A percentile compares a stretch with the other conserved stretches of the same genome.
These are phyloP conservation scores for Xerophyta viscosa DNA, from an alignment of 106 monocot species.

Conservation along the genomic window DNA sequence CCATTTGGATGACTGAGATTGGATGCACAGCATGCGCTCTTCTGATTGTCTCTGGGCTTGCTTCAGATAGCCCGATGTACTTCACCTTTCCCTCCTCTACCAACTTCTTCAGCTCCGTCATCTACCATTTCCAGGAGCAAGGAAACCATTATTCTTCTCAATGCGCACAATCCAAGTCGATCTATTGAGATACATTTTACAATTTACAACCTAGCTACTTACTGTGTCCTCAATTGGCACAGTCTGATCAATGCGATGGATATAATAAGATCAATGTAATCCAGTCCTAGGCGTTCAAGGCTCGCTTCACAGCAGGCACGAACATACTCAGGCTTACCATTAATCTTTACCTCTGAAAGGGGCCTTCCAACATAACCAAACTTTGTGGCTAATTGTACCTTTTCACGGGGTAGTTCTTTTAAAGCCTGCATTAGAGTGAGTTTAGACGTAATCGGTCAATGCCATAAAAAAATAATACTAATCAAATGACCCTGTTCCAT, in stretches of 20 bases:
- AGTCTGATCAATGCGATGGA: constrained; percentile 60
- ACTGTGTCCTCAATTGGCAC: constrained; percentile 89
- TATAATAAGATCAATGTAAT: constrained; percentile 92
- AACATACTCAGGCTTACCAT: constrained; percentile 47
- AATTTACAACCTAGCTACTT: background rate
- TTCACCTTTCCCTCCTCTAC: constrained; percentile 72
- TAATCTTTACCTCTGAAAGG: background rate
- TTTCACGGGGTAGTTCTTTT: constrained; percentile 42
- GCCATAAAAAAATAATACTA: no score
- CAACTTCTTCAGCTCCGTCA: constrained; percentile 38
- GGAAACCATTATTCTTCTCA: no score
- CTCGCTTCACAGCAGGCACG: constrained; percentile 62
- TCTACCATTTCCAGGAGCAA: constrained; percentile 4
- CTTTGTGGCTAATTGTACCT: constrained; percentile 24
- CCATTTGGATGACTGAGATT: constrained; percentile 69
- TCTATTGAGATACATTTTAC: background rate
- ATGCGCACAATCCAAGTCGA: background rate
- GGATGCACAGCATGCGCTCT: constrained; percentile 84
- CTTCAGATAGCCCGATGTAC: constrained; percentile 82
- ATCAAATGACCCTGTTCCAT: no score
- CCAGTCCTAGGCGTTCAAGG: constrained; percentile 65
- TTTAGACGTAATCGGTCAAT: no score
- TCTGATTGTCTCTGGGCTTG: constrained; percentile 69
- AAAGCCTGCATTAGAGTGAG: no score
- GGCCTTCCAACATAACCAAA: constrained; percentile 20